Base-by-base conservation (phyloP, 768 basidiomycete species). In the Xerocomellus chrysenteron region DNA sequence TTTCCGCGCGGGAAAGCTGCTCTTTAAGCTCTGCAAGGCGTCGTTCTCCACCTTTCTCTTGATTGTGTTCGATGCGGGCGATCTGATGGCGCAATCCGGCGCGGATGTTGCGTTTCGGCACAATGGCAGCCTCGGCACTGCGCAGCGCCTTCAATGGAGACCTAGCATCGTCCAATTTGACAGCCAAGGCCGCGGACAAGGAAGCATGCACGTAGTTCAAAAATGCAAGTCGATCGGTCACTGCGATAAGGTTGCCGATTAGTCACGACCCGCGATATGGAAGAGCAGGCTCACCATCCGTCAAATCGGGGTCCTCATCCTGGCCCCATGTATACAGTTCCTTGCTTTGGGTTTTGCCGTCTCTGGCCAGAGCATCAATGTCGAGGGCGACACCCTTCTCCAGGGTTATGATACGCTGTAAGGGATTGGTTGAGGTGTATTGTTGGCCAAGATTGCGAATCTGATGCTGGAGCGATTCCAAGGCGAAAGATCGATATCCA, bases 261-360 rank as follows among this genome's bases (percentile, higher is more conserved):
- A 50, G 47, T 32, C 8, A 42, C 17, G 36, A 5, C 12, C 2
- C 13, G 28, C 45, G 61, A 50, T 45, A 44, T 46, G 11, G 49
- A 36, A 55, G 35, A 55, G 35, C 14, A n/a, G 36, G 47, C 79
- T 44, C 53, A 86, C 88, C 87, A 74, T 92, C 92, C 65, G 83
- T 91, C 68, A 94, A 57, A 75, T 94, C 92, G 19, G 80, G 77
- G 6, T 73, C 70, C 63, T 92, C 87, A 1, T 68, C 65, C 68
- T 92, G 90, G 13, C 92, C 91, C 91, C 91, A 94, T 14, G 81
- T 82, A 64, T 91, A 94, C 26, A 93, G 74, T 57, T 93, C 92
- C 72, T 92, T 93, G 79, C 89, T 90, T 67, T 86, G 84, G 1
- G 81, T 74, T 67, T 92, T 86, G 9, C 79, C 65, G 64, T 91